Evolutionary conservation across 2,329 filamentous ascomycete genomes (phyloP), one percentile per base, ranked within the genome.

Genomic region (Fusarium sulawesiense): DNA sequence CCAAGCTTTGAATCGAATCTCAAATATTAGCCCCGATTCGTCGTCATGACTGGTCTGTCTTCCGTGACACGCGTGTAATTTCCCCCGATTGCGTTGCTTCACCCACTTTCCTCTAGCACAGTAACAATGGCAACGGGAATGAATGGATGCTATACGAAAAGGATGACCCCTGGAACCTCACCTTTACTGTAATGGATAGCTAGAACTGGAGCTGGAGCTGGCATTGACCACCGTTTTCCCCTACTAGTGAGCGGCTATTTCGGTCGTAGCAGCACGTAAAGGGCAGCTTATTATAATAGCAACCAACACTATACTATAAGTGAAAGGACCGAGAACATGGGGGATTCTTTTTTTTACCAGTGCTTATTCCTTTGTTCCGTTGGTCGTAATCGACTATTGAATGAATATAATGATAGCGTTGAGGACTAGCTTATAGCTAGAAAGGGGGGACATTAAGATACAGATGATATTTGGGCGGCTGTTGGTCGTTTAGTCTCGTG

Each of bases 81-180:
- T 71, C 68, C 67, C 30, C 64, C 53, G 64, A 71, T 50, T 60
- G 57, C 62, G 66, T 70, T 59, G 67, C 68, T 61, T 70, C 60
- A 61, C 44, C 51, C 56, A 55, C 51, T 40, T 51, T 41, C 49
- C n/a, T 20, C 20, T 34, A 41, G 49, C 18, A 51, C 49, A 29
- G 49, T n/a, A 51, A 42, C 23, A 51, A 51, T 41, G n/a, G 34
- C 32, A 42, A 51, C 27, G 16, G 23, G 8, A 25, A 51, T 51
- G 56, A 40, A 37, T 61, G 53, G 50, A 69, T 42, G 41, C 41
- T 45, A 48, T 50, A 47, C 45, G 58, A 48, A 56, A 49, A 51
- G 18, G 49, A 27, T 51, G 18, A 18, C 32, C 49, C 49, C 49
- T 51, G 49, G 21, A 23, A 11, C 18, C 34, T 37, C 34, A 37